phyloP scores from a whole-genome alignment of 768 basidiomycete species.

The Mycena sanguinolenta region DNA sequence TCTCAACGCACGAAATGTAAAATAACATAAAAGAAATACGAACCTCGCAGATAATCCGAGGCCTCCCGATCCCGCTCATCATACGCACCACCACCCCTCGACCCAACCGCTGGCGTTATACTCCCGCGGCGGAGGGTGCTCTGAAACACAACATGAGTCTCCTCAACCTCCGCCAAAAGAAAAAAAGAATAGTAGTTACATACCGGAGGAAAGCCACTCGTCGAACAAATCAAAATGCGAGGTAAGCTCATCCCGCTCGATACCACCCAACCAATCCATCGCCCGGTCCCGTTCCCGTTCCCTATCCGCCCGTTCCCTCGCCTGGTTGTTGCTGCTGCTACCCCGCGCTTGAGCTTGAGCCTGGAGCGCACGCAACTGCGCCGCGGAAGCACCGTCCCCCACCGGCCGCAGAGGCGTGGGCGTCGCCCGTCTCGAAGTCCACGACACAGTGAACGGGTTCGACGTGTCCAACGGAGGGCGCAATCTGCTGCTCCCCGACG shows the following conservation, averaged over 20 bases:
- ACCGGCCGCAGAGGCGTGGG: background rate
- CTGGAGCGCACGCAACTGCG: no score
- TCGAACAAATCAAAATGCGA: background rate
- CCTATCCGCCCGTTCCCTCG: slow-evolving; percentile 16
- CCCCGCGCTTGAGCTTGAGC: slow-evolving; percentile 20
- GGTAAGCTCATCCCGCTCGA: background rate
- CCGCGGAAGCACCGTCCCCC: background rate
- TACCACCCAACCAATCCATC: slow-evolving; percentile 9
- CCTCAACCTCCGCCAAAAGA: background rate
- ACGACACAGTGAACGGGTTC: slow-evolving; percentile 21
- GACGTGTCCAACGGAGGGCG: slow-evolving; percentile 22
- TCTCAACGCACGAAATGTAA: background rate
- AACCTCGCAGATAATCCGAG: slow-evolving; percentile 10
- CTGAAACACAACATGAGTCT: slow-evolving; percentile 1
- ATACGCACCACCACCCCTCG: background rate
- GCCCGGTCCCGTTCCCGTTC: slow-evolving; percentile 12
- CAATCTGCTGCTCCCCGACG: background rate
- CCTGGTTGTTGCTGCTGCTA: slow-evolving; percentile 19
- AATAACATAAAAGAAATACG: background rate
- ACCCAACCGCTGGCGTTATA: slow-evolving; percentile 4
- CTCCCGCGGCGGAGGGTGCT: slow-evolving; percentile 5
- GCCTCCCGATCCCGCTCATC: slow-evolving; percentile 20
- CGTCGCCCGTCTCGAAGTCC: slow-evolving; percentile 22
- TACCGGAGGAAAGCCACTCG: slow-evolving; percentile 20
- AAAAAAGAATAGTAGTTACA: background rate